Conservation (phyloP, 2,329 filamentous ascomycete species). For the Plectosphaerella sp. region DNA sequence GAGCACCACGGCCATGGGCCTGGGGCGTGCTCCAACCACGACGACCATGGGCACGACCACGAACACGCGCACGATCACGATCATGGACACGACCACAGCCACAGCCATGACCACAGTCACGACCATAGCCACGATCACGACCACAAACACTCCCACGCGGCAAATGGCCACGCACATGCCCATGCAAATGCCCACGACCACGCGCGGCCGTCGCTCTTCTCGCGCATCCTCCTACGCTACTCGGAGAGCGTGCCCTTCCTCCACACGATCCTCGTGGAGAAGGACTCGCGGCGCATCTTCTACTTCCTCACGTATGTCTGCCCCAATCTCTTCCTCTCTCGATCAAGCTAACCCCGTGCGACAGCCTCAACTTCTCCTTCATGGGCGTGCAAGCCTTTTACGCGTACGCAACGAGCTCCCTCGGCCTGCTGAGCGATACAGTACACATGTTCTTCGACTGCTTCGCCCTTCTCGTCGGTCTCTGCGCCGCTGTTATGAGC, state of each 20-base stretch:
- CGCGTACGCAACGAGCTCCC: conserved; percentile 85
- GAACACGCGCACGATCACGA: conserved; percentile 17
- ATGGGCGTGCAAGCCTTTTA: conserved; percentile 96
- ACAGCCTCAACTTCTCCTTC: conserved; percentile 85
- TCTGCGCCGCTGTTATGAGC: conserved; percentile 89
- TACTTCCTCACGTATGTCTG: conserved; percentile 83
- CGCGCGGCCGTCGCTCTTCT: conserved; percentile 61
- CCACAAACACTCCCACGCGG: conserved; percentile 19
- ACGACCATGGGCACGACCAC: conserved; percentile 6
- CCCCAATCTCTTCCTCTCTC: not conserved
- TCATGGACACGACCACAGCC: conserved; percentile 17
- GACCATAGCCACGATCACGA: conserved; percentile 14
- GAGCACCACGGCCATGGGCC: conserved; percentile 22
- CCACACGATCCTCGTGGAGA: conserved; percentile 81
- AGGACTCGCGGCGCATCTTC: conserved; percentile 90
- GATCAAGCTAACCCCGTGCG: conserved; percentile 5
- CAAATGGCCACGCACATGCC: conserved; percentile 15
- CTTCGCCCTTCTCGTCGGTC: conserved; percentile 81
- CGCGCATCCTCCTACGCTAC: conserved; percentile 65
- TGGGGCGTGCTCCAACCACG: conserved; percentile 17
- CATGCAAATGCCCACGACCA: conserved; percentile 27
- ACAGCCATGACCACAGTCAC: conserved; percentile 18
- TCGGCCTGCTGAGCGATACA: conserved; percentile 93
- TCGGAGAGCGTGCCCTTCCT: conserved; percentile 71
- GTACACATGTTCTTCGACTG: conserved; percentile 99